Percentiles rank a stretch among this genome's conserved stretches.
Evolutionary conservation across 495 filamentous ascomycete genomes (phyloP).

Genomic region (Bacidia gigantensis): DNA sequence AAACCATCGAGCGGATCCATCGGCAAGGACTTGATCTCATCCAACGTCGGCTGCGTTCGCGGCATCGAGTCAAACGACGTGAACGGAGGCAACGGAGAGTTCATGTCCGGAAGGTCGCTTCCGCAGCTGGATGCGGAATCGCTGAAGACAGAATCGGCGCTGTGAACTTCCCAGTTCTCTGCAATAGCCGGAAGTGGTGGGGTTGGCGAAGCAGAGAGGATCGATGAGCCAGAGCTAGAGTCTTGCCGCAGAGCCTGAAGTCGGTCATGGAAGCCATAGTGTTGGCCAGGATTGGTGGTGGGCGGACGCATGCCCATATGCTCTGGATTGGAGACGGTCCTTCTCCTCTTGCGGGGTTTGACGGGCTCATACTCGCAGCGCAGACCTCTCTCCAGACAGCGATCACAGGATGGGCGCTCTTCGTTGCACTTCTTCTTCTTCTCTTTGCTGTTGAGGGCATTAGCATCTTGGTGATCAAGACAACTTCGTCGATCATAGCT

Average conservation of each 20-base stretch:
- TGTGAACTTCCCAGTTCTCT: conserved; percentile 21
- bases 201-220: conserved; percentile 19
- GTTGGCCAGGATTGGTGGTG: conserved; percentile 20
- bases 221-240: conserved; percentile 20
- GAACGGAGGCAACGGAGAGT: conserved; percentile 19
- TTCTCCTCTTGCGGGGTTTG: conserved; percentile 42
- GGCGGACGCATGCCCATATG: conserved; percentile 20
- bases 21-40: conserved; percentile 19
- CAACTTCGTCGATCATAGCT: conserved; percentile 14
- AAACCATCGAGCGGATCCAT: conserved; percentile 21
- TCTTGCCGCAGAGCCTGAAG: conserved; percentile 21
- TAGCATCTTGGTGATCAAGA: conserved; percentile 3
- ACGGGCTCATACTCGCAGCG: conserved; percentile 43
- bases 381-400: conserved; percentile 39
- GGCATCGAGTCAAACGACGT: conserved; percentile 19
- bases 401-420: conserved; percentile 40
- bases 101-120: conserved; percentile 19
- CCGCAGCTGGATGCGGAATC: conserved; percentile 21
- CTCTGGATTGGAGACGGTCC: conserved; percentile 22
- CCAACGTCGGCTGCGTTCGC: conserved; percentile 15
- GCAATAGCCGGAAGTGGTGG: conserved; percentile 21
- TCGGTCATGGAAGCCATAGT: conserved; percentile 19
- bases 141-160: conserved; percentile 21
- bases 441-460: conserved; percentile 29
- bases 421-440: conserved; percentile 60